phyloP scores from a whole-genome alignment of 805 yeast genomes.

The Pichia nakasei region DNA sequence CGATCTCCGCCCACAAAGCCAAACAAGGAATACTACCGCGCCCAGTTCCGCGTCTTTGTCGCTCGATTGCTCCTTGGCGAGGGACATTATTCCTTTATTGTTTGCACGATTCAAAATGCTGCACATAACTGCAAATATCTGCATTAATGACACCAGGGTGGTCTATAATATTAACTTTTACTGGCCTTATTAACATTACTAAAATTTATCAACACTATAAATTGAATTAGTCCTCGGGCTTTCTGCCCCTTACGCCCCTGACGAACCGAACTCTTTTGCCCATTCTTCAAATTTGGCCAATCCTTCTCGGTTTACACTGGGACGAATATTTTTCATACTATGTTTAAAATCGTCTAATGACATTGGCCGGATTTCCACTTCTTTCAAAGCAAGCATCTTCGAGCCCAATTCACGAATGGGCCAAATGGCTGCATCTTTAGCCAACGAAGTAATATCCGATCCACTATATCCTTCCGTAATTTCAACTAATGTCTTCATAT shows the following conservation, averaged over 20 bases:
- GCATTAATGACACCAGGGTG: too few species aligned
- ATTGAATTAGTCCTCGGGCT: background rate
- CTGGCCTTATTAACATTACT: too few species aligned
- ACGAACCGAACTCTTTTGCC: slow-evolving; percentile 81
- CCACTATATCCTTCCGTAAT: slow-evolving; percentile 73
- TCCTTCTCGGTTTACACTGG: slow-evolving; percentile 82
- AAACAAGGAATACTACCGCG: too few species aligned
- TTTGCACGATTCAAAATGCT: too few species aligned
- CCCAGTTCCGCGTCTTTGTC: too few species aligned
- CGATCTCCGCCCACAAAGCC: too few species aligned
- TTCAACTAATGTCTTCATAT: slow-evolving; percentile 48
- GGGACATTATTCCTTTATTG: too few species aligned
- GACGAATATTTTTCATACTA: slow-evolving; percentile 73
- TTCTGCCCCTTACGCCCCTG: slow-evolving; percentile 49
- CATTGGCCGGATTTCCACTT: slow-evolving; percentile 73
- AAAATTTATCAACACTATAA: too few species aligned
- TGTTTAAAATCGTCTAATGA: slow-evolving; percentile 61
- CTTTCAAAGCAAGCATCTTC: slow-evolving; percentile 55
- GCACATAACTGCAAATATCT: too few species aligned
- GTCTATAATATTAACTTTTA: too few species aligned
- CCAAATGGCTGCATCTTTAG: slow-evolving; percentile 98
- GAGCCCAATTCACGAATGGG: slow-evolving; percentile 89
- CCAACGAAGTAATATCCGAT: slow-evolving; percentile 84
- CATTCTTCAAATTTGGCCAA: slow-evolving; percentile 75
- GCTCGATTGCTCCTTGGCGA: too few species aligned